These are phyloP conservation scores for Tolypocladium pustulatum DNA, from an alignment of 2,329 filamentous ascomycete genomes.

Conservation along the genomic window DNA sequence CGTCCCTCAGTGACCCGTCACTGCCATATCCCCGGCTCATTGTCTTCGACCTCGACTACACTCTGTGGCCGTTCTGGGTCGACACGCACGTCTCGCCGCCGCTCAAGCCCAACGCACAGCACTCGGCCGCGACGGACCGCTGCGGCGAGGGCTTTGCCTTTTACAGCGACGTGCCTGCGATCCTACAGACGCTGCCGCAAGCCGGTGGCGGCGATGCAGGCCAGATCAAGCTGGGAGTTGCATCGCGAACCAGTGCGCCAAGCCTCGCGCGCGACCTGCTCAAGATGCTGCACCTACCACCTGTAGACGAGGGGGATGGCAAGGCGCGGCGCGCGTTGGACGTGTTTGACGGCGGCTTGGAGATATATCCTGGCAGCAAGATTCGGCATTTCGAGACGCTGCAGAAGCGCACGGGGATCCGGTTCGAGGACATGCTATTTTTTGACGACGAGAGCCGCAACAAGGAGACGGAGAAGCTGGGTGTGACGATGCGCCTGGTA, in stretches of 20 bases:
- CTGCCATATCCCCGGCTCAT: constrained; percentile 71
- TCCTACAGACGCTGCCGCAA: constrained; percentile 48
- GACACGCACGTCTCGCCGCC: constrained; percentile 82
- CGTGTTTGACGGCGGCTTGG: constrained; percentile 48
- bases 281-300: constrained; percentile 54
- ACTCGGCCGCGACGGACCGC: constrained; percentile 38
- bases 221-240: constrained; percentile 51
- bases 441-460: constrained; percentile 91
- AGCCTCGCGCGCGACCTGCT: constrained; percentile 74
- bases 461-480: constrained; percentile 65
- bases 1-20: constrained; percentile 36
- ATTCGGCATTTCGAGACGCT: constrained; percentile 73
- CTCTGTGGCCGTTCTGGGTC: constrained; percentile 97
- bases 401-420: constrained; percentile 57
- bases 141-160: constrained; percentile 59
- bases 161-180: constrained; percentile 57
- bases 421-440: constrained; percentile 81
- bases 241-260: constrained; percentile 71
- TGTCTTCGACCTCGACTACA: constrained; percentile 96
- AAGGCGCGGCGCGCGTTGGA: constrained; percentile 40
- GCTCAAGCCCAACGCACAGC: constrained; percentile 38
- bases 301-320: constrained; percentile 12
- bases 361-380: constrained; percentile 71
- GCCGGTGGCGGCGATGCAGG: constrained; percentile 8
- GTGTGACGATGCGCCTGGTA: constrained; percentile 77